These are phyloP conservation scores for Ceriops tagal DNA, from an alignment of 345 rosid species.

Conservation along the genomic window DNA sequence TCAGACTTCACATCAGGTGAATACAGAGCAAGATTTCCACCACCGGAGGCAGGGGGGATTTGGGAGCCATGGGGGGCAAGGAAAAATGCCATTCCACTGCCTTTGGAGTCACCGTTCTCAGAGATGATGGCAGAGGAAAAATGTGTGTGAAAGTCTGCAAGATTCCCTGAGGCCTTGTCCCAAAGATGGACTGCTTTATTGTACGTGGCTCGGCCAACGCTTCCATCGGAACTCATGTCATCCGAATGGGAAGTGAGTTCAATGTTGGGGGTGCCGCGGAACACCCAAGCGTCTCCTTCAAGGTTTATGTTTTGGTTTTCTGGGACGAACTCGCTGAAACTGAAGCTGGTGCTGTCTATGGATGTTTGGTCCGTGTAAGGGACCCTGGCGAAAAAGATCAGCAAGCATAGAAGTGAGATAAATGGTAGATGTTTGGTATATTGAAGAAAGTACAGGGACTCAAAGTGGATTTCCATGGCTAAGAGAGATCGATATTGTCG, in stretches of 20 bases:
- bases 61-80: conserved; percentile 17
- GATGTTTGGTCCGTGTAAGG: neutral
- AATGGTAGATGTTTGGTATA: too few species aligned
- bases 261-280: neutral
- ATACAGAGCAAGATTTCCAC: conserved; percentile 7
- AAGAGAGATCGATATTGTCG: too few species aligned
- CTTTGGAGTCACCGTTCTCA: neutral
- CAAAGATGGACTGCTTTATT: conserved; percentile 9
- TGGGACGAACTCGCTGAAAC: neutral
- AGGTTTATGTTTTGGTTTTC: neutral
- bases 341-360: neutral
- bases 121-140: conserved; percentile 10
- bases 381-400: neutral
- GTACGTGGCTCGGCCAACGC: conserved; percentile 12
- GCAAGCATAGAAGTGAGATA: too few species aligned
- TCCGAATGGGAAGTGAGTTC: neutral
- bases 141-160: conserved; percentile 9
- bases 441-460: too few species aligned
- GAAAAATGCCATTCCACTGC: conserved; percentile 16
- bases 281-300: neutral
- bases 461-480: too few species aligned
- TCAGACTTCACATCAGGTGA: too few species aligned
- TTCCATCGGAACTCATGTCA: neutral
- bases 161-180: conserved; percentile 11
- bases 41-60: neutral